Evolutionary conservation across 108 stramenopile genomes (phyloP), one percentile per base, ranked within the genome.

Genomic region (Cyclotella cryptica): DNA sequence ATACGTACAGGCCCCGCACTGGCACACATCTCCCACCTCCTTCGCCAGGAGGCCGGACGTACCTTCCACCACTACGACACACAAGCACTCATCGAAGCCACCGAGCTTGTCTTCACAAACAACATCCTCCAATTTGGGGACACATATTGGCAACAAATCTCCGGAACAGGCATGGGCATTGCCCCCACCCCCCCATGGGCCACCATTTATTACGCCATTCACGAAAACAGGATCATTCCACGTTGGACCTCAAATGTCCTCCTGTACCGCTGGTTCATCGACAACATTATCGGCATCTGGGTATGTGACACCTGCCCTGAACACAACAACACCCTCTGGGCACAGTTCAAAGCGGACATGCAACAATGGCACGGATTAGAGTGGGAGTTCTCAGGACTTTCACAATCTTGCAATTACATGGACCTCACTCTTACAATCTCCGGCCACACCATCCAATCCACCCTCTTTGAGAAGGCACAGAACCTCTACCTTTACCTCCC

Each of bases 401-500:
- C 30, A 11, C 10, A 30, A 7, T 35, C 71, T 3, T 45, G 30
- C 13, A 52, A 78, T 61, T 78, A 72, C 47, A 45, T 78, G 45
- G 71, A 78, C n/a, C 42, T 72, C 11, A 72, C 70, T 13, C 43
- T 78, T 5, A 40, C 60, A 10, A 78, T 78, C 18, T 12, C 3
- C 3, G n/a, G 28, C 5, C 17, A 64, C n/a, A 45, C 22, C 24
- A 61, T 78, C 27, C n/a, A 35, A 15, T 19, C 42, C 30, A 72
- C 66, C 18, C 27, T 55, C 47, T 78, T 24, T 28, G 28, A 71
- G 46, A 71, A 78, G 24, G 22, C 44, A 59, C 29, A 62, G 49
- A 72, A 71, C 19, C 70, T 57, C n/a, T 78, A 78, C 22, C 70
- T 63, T 0, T 78, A 78, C 47, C 71, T 78, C 26, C 77, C 77